Base-by-base conservation (phyloP, 176 grass and related monocot species). In the Ananas comosus region DNA sequence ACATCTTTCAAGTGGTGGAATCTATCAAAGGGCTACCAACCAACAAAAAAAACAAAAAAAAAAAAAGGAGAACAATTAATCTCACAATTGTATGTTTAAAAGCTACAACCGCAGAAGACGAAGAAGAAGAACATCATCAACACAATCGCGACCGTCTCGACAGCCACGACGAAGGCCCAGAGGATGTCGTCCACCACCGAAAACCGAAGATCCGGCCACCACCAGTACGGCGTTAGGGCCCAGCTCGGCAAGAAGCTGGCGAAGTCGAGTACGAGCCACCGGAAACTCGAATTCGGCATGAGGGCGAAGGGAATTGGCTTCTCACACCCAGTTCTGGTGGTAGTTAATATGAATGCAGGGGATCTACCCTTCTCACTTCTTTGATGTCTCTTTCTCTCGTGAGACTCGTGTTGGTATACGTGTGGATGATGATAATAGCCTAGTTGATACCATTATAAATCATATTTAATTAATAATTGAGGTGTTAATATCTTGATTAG, bases 41-140 rank as follows among this genome's bases (percentile, higher is more conserved):
- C 24, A 23, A 23, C 0, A 23, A 23, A 23, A 23, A 23, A 23
- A 23, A 1, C 0, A 23, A 23, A 23, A 23, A 23, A 23, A 23
- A 23, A 27, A 27, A 27, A 27, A 27, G 25, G 25, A 27, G 48
- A 16, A 61, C 13, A 49, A 19, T 49, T 14, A 19, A 59, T 9
- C 17, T 18, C 61, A 48, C 23, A 59, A 18, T 42, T 7, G 33
- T 42, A 42, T 42, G 33, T 53, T 61, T 64, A 81, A 27, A 89
- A 73, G 71, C 76, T 91, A 78, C 91, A 96, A 25, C 91, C 88
- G 79, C 91, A 96, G 75, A 83, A 91, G 72, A 91, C 76, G 80
- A 82, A 88, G 91, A 86, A 96, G 83, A 79, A 91, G 76, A 82
- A 91, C 72, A 84, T 53, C 88, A 91, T 91, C 72, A 77, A 74